These are phyloP conservation scores for Nyssa sinensis DNA, from an alignment of 148 eudicot species.

Conservation along the genomic window DNA sequence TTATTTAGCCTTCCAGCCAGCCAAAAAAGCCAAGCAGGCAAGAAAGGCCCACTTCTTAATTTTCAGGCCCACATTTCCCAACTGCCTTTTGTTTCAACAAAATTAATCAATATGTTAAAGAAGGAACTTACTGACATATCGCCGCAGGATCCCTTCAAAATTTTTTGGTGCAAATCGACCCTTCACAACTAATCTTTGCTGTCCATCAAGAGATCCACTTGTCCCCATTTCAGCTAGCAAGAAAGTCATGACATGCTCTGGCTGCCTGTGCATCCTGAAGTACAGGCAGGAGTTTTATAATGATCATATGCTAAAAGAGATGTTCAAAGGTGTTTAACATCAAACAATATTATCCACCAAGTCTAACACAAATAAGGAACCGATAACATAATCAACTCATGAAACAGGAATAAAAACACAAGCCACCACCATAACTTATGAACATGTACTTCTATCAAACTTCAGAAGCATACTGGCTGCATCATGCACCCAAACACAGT, in stretches of 20 bases:
- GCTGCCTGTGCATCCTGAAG: constrained; percentile 94
- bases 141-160: constrained; percentile 84
- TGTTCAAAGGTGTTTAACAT: neutral
- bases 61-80: neutral
- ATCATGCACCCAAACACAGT: no score
- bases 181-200: constrained; percentile 79
- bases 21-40: neutral
- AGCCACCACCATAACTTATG: neutral
- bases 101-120: neutral
- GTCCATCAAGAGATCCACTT: constrained; percentile 96
- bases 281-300: neutral
- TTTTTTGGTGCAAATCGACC: constrained; percentile 96
- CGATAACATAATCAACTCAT: neutral
- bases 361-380: constrained; percentile 3
- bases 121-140: constrained; percentile 87
- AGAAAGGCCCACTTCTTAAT: neutral
- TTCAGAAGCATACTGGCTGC: no score
- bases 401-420: neutral
- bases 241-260: constrained; percentile 97
- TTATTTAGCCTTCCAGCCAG: no score
- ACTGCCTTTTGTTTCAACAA: neutral
- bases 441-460: no score
- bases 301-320: neutral
- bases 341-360: no score
- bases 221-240: constrained; percentile 98